Evolutionary conservation across 805 yeast genomes (phyloP).

Genomic region (Ogataea henricii): DNA sequence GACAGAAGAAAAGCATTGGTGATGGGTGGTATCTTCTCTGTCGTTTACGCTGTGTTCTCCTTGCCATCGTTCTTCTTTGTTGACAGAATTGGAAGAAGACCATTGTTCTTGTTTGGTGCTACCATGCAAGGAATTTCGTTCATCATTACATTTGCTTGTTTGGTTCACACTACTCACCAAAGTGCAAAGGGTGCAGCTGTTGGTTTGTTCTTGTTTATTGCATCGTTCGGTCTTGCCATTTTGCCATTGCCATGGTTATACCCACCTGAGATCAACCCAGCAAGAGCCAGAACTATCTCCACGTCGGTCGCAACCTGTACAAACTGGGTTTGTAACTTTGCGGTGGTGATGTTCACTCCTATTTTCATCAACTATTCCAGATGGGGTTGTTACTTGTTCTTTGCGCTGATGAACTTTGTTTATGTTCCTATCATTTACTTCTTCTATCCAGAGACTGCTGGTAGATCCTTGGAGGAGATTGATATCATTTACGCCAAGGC

Average conservation of each 20-base stretch:
- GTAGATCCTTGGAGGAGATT: conserved; percentile 73
- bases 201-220: conserved; percentile 61
- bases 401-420: conserved; percentile 61
- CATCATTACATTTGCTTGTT: conserved; percentile 52
- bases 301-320: conserved; percentile 63
- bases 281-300: conserved; percentile 69
- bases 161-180: conserved; percentile 39
- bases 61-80: conserved; percentile 61
- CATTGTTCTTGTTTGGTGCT: conserved; percentile 46
- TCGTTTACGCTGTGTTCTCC: conserved; percentile 62
- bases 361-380: conserved; percentile 49
- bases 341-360: conserved; percentile 71
- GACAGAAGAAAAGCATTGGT: conserved; percentile 55
- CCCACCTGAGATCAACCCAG: conserved; percentile 67
- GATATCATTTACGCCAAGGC: conserved; percentile 71
- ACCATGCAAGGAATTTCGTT: conserved; percentile 51
- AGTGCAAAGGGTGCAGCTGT: conserved; percentile 69
- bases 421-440: conserved; percentile 66
- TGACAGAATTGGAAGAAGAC: conserved; percentile 71
- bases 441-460: conserved; percentile 77
- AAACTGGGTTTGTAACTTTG: conserved; percentile 70
- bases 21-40: conserved; percentile 66
- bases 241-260: conserved; percentile 56
- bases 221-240: conserved; percentile 54
- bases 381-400: conserved; percentile 71